phyloP scores from a whole-genome alignment of 108 stramenopile species.

The Nitzschia palea region DNA sequence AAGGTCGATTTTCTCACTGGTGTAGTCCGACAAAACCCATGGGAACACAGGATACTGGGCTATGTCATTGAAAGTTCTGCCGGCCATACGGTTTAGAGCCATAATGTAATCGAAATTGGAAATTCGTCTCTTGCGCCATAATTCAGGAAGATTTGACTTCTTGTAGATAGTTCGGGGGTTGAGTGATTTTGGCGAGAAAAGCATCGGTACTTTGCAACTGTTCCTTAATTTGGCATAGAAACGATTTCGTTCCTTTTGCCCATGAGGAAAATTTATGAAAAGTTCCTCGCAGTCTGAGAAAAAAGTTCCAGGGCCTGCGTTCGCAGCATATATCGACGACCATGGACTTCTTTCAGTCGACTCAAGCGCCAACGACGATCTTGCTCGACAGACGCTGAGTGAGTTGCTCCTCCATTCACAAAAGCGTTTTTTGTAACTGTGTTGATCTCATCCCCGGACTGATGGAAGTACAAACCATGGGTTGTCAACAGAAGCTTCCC shows the following conservation, averaged over 20 bases:
- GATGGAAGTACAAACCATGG: slow-evolving; percentile 80
- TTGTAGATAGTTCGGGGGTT: slow-evolving; percentile 78
- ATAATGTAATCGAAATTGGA: slow-evolving; percentile 77
- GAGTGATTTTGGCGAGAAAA: slow-evolving; percentile 74
- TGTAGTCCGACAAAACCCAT: slow-evolving; percentile 93
- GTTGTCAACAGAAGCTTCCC: slow-evolving; percentile 78
- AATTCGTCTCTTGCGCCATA: slow-evolving; percentile 81
- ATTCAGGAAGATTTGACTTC: slow-evolving; percentile 65
- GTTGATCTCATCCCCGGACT: slow-evolving; percentile 54
- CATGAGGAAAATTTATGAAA: slow-evolving; percentile 83
- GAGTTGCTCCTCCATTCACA: slow-evolving; percentile 8
- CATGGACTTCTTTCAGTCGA: slow-evolving; percentile 73
- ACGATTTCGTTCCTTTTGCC: slow-evolving; percentile 68
- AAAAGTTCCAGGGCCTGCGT: slow-evolving; percentile 90
- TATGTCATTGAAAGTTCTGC: slow-evolving; percentile 92
- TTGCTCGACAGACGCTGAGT: not conserved
- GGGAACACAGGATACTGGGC: slow-evolving; percentile 97
- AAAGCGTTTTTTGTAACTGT: slow-evolving; percentile 70
- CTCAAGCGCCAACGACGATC: slow-evolving; percentile 69
- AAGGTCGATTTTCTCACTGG: slow-evolving; percentile 73
- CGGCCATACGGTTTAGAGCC: slow-evolving; percentile 92
- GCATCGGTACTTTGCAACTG: slow-evolving; percentile 77
- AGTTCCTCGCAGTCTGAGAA: slow-evolving; percentile 82
- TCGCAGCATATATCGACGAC: slow-evolving; percentile 91
- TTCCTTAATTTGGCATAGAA: slow-evolving; percentile 78